Evolutionary conservation across 1,284 basidiomycete genomes (phyloP).

Genomic region (Tetrapyrgos nigripes): DNA sequence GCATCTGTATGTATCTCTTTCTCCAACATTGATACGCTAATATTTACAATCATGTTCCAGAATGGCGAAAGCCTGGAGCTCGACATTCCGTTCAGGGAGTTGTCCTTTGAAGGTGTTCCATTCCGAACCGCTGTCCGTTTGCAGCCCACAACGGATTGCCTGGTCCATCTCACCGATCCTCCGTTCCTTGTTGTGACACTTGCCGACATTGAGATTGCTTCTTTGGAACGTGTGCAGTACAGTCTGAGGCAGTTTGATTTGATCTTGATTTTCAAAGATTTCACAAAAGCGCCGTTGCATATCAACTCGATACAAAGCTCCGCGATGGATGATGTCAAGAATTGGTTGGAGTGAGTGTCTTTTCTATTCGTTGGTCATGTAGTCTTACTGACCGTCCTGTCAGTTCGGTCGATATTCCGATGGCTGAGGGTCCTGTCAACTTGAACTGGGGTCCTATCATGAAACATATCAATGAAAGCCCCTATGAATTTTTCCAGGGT

Average conservation of each 20-base stretch:
- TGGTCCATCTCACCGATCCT: conserved; percentile 94
- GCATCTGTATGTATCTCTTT: conserved; percentile 58
- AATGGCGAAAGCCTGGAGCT: conserved; percentile 88
- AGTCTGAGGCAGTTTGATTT: conserved; percentile 98
- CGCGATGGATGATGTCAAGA: conserved; percentile 94
- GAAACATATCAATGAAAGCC: conserved; percentile 96
- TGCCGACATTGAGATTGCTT: conserved; percentile 95
- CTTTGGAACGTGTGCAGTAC: conserved; percentile 97
- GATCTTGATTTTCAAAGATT: conserved; percentile 96
- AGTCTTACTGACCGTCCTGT: conserved; percentile 15
- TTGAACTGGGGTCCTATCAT: conserved; percentile 98
- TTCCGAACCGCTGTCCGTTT: conserved; percentile 94
- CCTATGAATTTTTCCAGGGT: conserved; percentile 94
- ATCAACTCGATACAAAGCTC: conserved; percentile 95
- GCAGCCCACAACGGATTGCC: conserved; percentile 96
- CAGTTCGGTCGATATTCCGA: conserved; percentile 95
- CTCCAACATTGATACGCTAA: background rate
- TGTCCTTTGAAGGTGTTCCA: conserved; percentile 97
- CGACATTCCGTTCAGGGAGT: conserved; percentile 96
- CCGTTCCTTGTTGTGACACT: conserved; percentile 98
- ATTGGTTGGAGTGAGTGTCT: conserved; percentile 93
- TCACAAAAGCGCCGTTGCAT: conserved; percentile 89
- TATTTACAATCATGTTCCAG: conserved; percentile 42
- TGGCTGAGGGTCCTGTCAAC: conserved; percentile 97
- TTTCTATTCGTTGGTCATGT: conserved; percentile 9